These are phyloP conservation scores for Plasmodium relictum DNA, from an alignment of 169 alveolate genomes.

Conservation along the genomic window DNA sequence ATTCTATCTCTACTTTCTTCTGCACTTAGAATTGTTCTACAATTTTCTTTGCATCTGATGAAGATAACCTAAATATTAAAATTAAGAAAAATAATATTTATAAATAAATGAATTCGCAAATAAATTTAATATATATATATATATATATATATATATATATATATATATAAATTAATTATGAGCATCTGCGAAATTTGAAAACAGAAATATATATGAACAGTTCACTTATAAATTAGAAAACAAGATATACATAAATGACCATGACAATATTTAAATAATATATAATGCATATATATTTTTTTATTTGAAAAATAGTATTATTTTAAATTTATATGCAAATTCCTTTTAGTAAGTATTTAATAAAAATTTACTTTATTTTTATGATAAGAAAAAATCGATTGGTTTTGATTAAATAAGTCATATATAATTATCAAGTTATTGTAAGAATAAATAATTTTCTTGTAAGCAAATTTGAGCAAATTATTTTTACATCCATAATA, in stretches of 20 bases:
- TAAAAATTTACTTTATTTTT: conserved; percentile 20
- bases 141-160: neutral
- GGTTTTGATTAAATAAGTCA: conserved; percentile 25
- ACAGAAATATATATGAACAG: neutral
- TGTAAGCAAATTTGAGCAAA: conserved; percentile 30
- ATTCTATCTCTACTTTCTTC: conserved; percentile 25
- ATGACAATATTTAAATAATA: neutral
- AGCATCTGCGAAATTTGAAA: neutral
- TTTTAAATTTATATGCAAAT: neutral
- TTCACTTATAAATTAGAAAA: neutral
- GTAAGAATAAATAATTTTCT: conserved; percentile 32
- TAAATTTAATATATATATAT: neutral
- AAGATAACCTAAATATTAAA: conserved; percentile 18
- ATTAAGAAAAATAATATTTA: neutral
- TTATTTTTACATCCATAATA: conserved; percentile 44
- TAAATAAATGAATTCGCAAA: neutral
- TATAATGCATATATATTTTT: too few species aligned
- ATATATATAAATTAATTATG: neutral
- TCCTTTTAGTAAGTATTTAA: too few species aligned
- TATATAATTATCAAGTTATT: conserved; percentile 54
- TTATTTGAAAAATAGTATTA: too few species aligned
- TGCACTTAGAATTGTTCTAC: conserved; percentile 28
- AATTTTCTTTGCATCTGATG: conserved; percentile 41
- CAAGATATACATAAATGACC: neutral
- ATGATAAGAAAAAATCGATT: conserved; percentile 54